These are phyloP conservation scores for Tranzscheliella williamsii DNA, from an alignment of 1,284 basidiomycete species.

Conservation along the genomic window DNA sequence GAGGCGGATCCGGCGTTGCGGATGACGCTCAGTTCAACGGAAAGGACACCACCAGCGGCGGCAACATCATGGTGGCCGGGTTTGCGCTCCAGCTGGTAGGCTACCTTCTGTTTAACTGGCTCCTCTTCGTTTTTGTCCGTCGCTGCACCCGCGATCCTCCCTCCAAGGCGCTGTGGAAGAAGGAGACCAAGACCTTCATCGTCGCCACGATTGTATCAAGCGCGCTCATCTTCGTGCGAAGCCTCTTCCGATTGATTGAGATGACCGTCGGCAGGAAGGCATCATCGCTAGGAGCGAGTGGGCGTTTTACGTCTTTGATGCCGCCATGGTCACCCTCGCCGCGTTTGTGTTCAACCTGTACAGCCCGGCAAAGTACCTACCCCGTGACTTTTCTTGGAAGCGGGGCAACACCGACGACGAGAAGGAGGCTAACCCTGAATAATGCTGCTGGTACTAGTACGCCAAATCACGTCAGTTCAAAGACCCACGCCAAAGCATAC, in stretches of 20 bases:
- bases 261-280: constrained; percentile 38
- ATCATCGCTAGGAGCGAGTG: too few relatives aligned
- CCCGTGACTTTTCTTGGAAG: too few relatives aligned
- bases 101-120: constrained; percentile 25
- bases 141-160: background rate
- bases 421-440: too few relatives aligned
- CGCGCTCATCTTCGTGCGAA: constrained; percentile 27
- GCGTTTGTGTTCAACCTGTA: too few relatives aligned
- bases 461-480: too few relatives aligned
- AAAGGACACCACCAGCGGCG: constrained; percentile 7
- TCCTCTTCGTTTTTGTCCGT: constrained; percentile 18
- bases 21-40: constrained; percentile 17
- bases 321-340: too few relatives aligned
- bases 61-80: constrained; percentile 29
- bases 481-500: too few relatives aligned
- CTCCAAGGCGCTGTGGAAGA: constrained; percentile 2
- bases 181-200: constrained; percentile 11
- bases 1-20: constrained; percentile 24
- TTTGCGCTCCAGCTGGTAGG: constrained; percentile 35
- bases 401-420: too few relatives aligned
- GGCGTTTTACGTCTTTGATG: too few relatives aligned
- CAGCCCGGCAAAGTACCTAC: too few relatives aligned
- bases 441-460: too few relatives aligned
- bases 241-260: constrained; percentile 37
- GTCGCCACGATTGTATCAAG: constrained; percentile 22